Base-by-base conservation (phyloP, 257 asterid species). In the Linaria vulgaris region DNA sequence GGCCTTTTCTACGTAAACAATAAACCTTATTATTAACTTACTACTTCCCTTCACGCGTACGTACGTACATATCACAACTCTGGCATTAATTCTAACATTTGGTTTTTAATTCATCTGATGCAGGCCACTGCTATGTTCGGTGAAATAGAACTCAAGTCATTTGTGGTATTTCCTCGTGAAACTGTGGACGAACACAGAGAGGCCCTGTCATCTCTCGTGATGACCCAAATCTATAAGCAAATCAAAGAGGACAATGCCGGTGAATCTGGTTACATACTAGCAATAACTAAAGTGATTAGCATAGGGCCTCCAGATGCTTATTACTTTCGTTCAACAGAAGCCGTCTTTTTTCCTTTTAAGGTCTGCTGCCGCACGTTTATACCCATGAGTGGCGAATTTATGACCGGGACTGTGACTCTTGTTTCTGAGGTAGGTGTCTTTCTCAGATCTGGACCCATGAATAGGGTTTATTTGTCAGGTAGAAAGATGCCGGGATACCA, bases 401-500 rank as follows among this genome's bases (percentile, higher is more conserved):
- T 85, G 81, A 74, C 73, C 23, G 97, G 94, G 67, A 27, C 74
- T 14, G 95, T 91, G 50, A 65, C 63, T 15, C 16, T 14, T 9
- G 66, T 91, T 14, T 10, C 17, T 20, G 44, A 14, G 4, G 19
- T 7, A 0, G 95, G 95, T 24, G 94, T 81, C 25, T 73, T 80
- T 59, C 76, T 91, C 45, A 91, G 72, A 68, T 84, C 86, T n/a
- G 97, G 96, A 49, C 97, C 97, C 1, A 79, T 91, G 96, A 79
- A 72, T 34, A 59, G 64, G 58, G 76, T 91, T 38, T 88, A 69
- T 52, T 75, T 91, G 19, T 70, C 94, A 0, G 12, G 55, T 13
- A 67, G 39, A 1, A 22, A 34, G 77, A 91, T 91, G 97, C 85
- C 91, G 3, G 63, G 69, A 38, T 91, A 79, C 77, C 38, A 57